Evolutionary conservation across 257 asterid genomes (phyloP).

Genomic region (Ballota nigra): DNA sequence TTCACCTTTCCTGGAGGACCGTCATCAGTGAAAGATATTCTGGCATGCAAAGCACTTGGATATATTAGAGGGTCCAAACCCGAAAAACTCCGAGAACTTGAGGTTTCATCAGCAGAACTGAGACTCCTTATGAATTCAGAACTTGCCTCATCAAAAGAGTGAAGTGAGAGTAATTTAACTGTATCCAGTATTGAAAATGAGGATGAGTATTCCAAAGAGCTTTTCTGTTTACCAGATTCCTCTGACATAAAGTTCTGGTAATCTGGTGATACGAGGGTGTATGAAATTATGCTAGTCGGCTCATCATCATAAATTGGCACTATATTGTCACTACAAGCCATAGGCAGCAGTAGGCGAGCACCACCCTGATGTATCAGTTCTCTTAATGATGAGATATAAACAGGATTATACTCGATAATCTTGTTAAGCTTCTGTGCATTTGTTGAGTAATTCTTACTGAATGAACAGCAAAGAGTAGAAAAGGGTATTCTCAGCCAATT

Average conservation of each 20-base stretch:
- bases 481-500: slow-evolving; percentile 50
- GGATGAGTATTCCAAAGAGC: slow-evolving; percentile 39
- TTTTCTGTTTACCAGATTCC: slow-evolving; percentile 45
- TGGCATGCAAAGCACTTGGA: slow-evolving; percentile 46
- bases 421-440: slow-evolving; percentile 42
- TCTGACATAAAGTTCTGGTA: slow-evolving; percentile 46
- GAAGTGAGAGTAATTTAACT: slow-evolving; percentile 45
- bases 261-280: slow-evolving; percentile 54
- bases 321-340: slow-evolving; percentile 42
- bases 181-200: slow-evolving; percentile 50
- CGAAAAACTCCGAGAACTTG: slow-evolving; percentile 45
- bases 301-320: slow-evolving; percentile 77
- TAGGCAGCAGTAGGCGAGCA: slow-evolving; percentile 56
- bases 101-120: slow-evolving; percentile 43
- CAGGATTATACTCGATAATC: slow-evolving; percentile 47
- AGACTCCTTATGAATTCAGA: slow-evolving; percentile 38
- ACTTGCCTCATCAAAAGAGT: slow-evolving; percentile 46
- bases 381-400: slow-evolving; percentile 50
- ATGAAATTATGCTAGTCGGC: slow-evolving; percentile 70
- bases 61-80: slow-evolving; percentile 45
- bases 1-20: slow-evolving; percentile 70
- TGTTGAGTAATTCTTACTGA: slow-evolving; percentile 33
- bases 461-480: slow-evolving; percentile 35
- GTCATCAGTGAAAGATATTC: slow-evolving; percentile 56
- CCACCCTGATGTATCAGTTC: slow-evolving; percentile 57